Evolutionary conservation across 1,139 yeast genomes (phyloP).

Genomic region (Lodderomyces pseudojiufengensis): DNA sequence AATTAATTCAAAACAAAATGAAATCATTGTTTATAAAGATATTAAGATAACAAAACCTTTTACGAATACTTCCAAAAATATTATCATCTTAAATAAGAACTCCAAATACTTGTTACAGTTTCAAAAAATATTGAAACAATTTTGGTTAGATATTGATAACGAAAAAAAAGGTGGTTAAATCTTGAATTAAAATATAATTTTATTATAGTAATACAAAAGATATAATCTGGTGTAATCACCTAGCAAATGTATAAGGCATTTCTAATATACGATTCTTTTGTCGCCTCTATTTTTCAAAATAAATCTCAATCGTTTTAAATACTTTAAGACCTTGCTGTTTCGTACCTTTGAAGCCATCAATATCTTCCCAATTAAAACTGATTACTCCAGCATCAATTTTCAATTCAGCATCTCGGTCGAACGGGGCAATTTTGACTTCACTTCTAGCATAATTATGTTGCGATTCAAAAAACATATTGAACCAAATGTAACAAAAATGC

Average conservation of each 20-base stretch:
- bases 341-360: conserved; percentile 73
- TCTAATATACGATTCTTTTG: too few relatives aligned
- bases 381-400: too few relatives aligned
- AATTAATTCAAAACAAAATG: conserved; percentile 17
- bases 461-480: conserved; percentile 14
- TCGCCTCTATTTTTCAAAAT: conserved; percentile 15
- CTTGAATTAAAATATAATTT: too few relatives aligned
- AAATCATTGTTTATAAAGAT: conserved; percentile 24
- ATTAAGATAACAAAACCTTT: conserved; percentile 28
- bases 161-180: conserved; percentile 59
- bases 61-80: conserved; percentile 23
- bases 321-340: conserved; percentile 47
- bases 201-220: too few relatives aligned
- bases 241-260: too few relatives aligned
- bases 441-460: too few relatives aligned
- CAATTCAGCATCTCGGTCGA: too few relatives aligned
- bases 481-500: conserved; percentile 14
- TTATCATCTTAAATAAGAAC: conserved; percentile 23
- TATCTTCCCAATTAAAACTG: conserved; percentile 45
- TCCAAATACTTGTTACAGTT: conserved; percentile 42
- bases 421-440: too few relatives aligned
- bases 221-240: too few relatives aligned
- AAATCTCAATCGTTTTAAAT: conserved; percentile 47
- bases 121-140: conserved; percentile 51
- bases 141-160: conserved; percentile 50